Evolutionary conservation across 768 basidiomycete genomes (phyloP), one percentile per base, ranked within the genome.

Genomic region (Asterophora parasitica): DNA sequence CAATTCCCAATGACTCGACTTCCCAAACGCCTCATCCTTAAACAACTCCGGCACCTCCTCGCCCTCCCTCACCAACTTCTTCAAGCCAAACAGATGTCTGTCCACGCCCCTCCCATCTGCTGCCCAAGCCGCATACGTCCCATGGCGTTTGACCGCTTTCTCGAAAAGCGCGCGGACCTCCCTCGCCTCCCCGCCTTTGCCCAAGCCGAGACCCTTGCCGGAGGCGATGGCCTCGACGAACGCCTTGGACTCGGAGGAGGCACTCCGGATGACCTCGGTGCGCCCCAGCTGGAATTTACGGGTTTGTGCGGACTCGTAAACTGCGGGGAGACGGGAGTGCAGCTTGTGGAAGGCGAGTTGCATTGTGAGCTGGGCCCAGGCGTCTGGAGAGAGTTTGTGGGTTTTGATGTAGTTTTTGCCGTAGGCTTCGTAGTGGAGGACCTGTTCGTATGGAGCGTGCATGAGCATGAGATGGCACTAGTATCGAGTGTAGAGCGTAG

Each of bases 61-160:
- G 23, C 82, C 88, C 8, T 80, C 78, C 44, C 27, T 70, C 39
- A 97, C 56, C 58, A 89, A 70, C 72, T 83, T 87, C 72, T 89
- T 94, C 57, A 99, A 69, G 7, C 94, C 96, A 65, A 94, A 97
- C 50, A 98, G 70, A 66, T 99, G 96, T 28, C 95, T 76, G 66
- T 98, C 95, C 16, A 99, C 92, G 37, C 94, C 96, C 64, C 89
- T 84, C 1, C 88, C 96, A 51, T 95, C 90, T 1, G 92, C 89
- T 0, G 95, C 94, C 88, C 92, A 94, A 2, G 77, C 73, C 2
- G 87, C 81, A 62, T 97, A 97, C 65, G 88, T 78, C 56, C 89
- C 72, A 67, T 99, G 96, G 15, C 93, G 74, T n/a, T 72, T 65
- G 1, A 82, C 83, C 0, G 96, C 96, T 7, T 69, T 71, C 46